Evolutionary conservation across 768 basidiomycete species (phyloP), one percentile per base, ranked within the genome.

Genomic region (Tulasnella sp.): DNA sequence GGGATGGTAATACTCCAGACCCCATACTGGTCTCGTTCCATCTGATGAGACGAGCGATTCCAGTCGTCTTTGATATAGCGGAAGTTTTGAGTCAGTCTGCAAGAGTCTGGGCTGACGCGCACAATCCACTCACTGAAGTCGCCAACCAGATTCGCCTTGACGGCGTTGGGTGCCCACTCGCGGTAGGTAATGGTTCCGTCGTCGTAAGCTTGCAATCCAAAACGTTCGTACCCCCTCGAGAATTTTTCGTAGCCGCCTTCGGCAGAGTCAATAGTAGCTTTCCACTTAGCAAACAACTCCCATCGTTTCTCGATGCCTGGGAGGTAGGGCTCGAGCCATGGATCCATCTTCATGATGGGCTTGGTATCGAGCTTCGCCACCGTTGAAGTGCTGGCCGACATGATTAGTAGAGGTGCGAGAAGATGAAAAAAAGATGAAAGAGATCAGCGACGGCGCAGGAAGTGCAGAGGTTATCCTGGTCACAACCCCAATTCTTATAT

Each of bases 131-230:
- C 80, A 98, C 96, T 99, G 87, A 99, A 99, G 70, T 99, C 97
- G 67, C 98, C 98, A 81, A 95, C 95, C 77, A 99, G 85, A 83
- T 86, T 88, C 3, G 96, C 97, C 81, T 92, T 91, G 69, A 82
- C 85, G 23, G 93, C 96, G 81, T 93, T 93, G 0, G 98, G 96
- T 11, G 98, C 97, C 98, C 98, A 99, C 83, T 99, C 98, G 81
- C 93, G 88, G 84, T 99, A 99, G 10, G 88, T 85, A 40, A 99
- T 89, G 39, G 91, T 87, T 75, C 90, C 91, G 78, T 91, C 88
- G 48, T 85, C 83, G 55, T 86, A 87, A 57, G 94, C 88, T 78
- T 92, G 91, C 81, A 99, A 86, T 46, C 97, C 97, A 83, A 90
- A 90, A 81, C 87, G 89, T 80, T 90, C 87, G 84, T 94, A 96